Percentiles rank a stretch among this genome's conserved stretches.
Conservation (phyloP, 148 eudicot species). For the Amaranthus hypochondriacus region DNA sequence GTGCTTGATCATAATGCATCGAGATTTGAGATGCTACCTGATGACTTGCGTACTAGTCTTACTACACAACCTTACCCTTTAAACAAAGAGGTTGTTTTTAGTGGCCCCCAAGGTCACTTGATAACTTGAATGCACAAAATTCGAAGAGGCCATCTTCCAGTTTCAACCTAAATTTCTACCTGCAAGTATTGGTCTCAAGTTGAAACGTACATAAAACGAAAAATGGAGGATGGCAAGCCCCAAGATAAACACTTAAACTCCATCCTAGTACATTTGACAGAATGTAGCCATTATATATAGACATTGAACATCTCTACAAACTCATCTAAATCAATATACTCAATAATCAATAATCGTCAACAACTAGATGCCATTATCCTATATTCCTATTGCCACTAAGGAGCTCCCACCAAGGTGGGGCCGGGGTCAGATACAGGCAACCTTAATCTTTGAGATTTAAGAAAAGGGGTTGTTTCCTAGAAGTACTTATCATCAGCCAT, state of each 20-base stretch:
- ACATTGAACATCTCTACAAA: slow-evolving; percentile 1
- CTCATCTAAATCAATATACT: too few relatives aligned
- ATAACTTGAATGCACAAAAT: neutral
- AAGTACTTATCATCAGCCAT: too few relatives aligned
- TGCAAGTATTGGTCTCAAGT: neutral
- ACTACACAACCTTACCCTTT: too few relatives aligned
- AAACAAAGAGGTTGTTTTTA: neutral
- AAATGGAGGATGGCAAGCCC: neutral
- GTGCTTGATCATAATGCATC: neutral
- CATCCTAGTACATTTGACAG: neutral
- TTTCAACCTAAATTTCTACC: neutral
- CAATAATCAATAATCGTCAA: too few relatives aligned
- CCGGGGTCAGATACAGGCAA: too few relatives aligned
- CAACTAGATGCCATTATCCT: too few relatives aligned
- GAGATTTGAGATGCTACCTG: too few relatives aligned
- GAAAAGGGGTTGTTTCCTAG: too few relatives aligned
- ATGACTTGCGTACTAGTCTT: too few relatives aligned
- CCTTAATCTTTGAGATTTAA: too few relatives aligned
- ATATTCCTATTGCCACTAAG: too few relatives aligned
- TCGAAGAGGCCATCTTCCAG: neutral
- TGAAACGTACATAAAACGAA: neutral
- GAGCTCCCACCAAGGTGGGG: too few relatives aligned
- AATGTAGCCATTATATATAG: neutral
- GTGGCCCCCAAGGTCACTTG: neutral
- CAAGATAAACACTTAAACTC: neutral